Evolutionary conservation across 164 flowering plant genomes (phyloP).

Genomic region (Aristolochia contorta): DNA sequence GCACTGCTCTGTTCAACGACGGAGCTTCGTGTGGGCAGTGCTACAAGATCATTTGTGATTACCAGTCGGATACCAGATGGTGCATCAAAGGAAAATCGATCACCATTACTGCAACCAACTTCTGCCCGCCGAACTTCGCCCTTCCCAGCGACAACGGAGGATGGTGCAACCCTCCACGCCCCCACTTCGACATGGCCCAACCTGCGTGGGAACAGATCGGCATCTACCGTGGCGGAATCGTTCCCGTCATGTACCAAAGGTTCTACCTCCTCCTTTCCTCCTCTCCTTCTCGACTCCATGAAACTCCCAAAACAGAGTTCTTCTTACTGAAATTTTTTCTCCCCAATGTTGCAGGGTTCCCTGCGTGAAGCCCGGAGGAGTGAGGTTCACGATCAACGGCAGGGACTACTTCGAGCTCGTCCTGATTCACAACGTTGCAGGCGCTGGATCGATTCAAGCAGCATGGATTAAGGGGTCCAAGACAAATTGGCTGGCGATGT

Average conservation of each 20-base stretch:
- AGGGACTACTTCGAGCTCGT: conserved; percentile 83
- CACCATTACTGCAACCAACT: conserved; percentile 83
- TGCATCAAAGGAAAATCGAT: conserved; percentile 56
- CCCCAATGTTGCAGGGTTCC: conserved; percentile 53
- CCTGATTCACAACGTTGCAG: conserved; percentile 59
- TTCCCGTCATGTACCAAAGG: conserved; percentile 73
- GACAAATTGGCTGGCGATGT: conserved; percentile 64
- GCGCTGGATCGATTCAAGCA: conserved; percentile 57
- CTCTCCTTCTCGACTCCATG: neutral
- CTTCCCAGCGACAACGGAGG: conserved; percentile 75
- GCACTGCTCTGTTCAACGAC: conserved; percentile 74
- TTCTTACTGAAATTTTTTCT: too few species aligned
- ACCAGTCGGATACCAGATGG: conserved; percentile 43
- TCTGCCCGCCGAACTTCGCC: conserved; percentile 81
- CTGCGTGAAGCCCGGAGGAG: conserved; percentile 74
- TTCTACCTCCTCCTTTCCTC: conserved; percentile 9
- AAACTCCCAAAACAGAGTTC: neutral
- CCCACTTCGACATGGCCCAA: conserved; percentile 93
- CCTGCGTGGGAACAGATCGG: conserved; percentile 91
- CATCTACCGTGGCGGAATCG: conserved; percentile 74
- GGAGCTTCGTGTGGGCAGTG: conserved; percentile 88
- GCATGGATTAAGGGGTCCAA: conserved; percentile 60
- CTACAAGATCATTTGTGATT: conserved; percentile 58
- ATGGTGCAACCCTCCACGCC: conserved; percentile 92
- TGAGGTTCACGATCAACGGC: conserved; percentile 76